These are phyloP conservation scores for Pyrenochaeta sp. DNA, from an alignment of 2,329 filamentous ascomycete species.

Conservation along the genomic window DNA sequence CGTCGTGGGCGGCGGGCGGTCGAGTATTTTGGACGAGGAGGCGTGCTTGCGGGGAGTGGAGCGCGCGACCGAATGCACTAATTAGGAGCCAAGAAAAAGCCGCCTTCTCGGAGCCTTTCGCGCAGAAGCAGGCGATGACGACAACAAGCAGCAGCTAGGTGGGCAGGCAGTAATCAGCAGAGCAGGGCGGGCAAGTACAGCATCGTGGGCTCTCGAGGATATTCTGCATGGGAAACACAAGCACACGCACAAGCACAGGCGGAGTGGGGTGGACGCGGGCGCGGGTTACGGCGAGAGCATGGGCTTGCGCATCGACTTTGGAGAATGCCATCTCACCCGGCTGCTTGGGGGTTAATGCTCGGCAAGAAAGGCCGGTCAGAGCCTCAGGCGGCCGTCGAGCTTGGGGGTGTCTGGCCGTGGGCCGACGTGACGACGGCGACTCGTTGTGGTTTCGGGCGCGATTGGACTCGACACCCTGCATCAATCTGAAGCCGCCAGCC, in stretches of 20 bases:
- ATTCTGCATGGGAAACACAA: not conserved
- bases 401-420: too few species aligned
- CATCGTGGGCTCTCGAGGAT: too few species aligned
- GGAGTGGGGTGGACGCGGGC: constrained; percentile 7
- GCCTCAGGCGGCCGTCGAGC: not conserved
- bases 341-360: too few species aligned
- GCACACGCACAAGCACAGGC: not conserved
- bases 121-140: not conserved
- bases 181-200: too few species aligned
- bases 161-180: too few species aligned
- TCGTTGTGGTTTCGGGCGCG: too few species aligned
- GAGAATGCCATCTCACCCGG: too few species aligned
- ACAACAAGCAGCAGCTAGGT: not conserved
- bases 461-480: too few species aligned
- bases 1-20: not conserved
- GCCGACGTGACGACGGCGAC: too few species aligned
- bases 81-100: constrained; percentile 21
- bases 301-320: constrained; percentile 5
- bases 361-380: not conserved
- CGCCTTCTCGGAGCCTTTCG: not conserved
- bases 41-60: constrained; percentile 12
- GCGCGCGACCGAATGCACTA: constrained; percentile 15
- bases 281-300: constrained; percentile 7
- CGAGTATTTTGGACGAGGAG: constrained; percentile 3
- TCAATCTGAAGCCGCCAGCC: too few species aligned